Conservation (phyloP, 2,329 filamentous ascomycete genomes). For the Penicillium capsulatum region DNA sequence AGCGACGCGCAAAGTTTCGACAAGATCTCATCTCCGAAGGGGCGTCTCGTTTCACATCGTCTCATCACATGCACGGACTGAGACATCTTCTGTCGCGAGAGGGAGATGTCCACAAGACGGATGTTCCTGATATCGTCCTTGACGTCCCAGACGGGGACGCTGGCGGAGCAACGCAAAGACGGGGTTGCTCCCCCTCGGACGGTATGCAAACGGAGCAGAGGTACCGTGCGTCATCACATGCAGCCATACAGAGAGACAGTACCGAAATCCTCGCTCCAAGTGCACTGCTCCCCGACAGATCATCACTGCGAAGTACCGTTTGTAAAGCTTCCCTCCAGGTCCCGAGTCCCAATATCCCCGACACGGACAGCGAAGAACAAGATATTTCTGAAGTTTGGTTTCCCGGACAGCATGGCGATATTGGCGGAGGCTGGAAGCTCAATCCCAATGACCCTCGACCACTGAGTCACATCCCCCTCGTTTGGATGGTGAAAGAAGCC, state of each 20-base stretch:
- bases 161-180: neutral
- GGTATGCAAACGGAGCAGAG: no score
- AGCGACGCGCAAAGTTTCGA: slow-evolving; percentile 55
- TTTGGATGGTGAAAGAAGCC: slow-evolving; percentile 64
- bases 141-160: neutral
- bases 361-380: slow-evolving; percentile 31
- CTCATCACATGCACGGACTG: no score
- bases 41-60: no score
- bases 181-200: no score
- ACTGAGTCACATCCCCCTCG: slow-evolving; percentile 61
- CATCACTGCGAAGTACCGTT: slow-evolving; percentile 5
- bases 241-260: no score
- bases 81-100: no score
- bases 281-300: slow-evolving; percentile 6
- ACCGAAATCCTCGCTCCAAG: no score
- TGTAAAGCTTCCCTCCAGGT: slow-evolving; percentile 7
- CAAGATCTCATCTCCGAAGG: slow-evolving; percentile 53
- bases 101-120: slow-evolving; percentile 1
- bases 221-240: no score
- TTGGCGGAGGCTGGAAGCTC: slow-evolving; percentile 69
- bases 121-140: slow-evolving; percentile 9
- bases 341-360: slow-evolving; percentile 1
- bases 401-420: slow-evolving; percentile 67
- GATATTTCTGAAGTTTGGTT: slow-evolving; percentile 72
- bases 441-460: slow-evolving; percentile 48